Conservation (phyloP, 2,329 filamentous ascomycete genomes). For the Bretziella fagacearum region DNA sequence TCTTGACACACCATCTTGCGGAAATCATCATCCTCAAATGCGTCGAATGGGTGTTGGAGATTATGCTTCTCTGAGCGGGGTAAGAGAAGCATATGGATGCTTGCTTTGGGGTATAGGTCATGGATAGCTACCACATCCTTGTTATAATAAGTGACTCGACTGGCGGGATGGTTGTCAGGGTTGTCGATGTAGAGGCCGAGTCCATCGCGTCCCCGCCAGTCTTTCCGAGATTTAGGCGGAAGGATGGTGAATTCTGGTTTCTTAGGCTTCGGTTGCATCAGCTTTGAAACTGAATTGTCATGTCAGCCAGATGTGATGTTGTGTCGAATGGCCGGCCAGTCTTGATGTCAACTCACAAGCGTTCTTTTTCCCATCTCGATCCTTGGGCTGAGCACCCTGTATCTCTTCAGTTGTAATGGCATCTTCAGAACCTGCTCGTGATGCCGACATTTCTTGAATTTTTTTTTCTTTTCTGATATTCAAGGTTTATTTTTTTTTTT, state of each 20-base stretch:
- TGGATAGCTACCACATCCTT: constrained; percentile 57
- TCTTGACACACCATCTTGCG: constrained; percentile 45
- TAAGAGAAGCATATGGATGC: constrained; percentile 73
- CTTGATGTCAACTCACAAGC: background rate
- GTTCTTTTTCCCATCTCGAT: background rate
- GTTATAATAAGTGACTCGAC: constrained; percentile 48
- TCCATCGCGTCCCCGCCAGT: constrained; percentile 33
- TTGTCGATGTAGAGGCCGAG: constrained; percentile 49
- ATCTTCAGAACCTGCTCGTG: background rate
- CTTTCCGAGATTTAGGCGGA: constrained; percentile 17
- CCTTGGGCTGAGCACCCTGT: background rate
- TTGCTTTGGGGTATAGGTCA: constrained; percentile 74
- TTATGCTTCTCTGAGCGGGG: constrained; percentile 49
- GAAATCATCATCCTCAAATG: constrained; percentile 55
- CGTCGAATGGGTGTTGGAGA: constrained; percentile 56
- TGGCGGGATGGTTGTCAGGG: constrained; percentile 43
- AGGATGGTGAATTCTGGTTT: background rate
- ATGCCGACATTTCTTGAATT: background rate
- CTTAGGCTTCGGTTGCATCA: background rate
- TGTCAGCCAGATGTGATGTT: background rate
- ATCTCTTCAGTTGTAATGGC: background rate
- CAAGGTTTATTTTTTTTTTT: too few species aligned
- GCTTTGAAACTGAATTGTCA: background rate
- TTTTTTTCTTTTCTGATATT: background rate
- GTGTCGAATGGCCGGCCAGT: background rate